These are phyloP conservation scores for Russula griseocarnosa DNA, from an alignment of 768 basidiomycete species.

Conservation along the genomic window DNA sequence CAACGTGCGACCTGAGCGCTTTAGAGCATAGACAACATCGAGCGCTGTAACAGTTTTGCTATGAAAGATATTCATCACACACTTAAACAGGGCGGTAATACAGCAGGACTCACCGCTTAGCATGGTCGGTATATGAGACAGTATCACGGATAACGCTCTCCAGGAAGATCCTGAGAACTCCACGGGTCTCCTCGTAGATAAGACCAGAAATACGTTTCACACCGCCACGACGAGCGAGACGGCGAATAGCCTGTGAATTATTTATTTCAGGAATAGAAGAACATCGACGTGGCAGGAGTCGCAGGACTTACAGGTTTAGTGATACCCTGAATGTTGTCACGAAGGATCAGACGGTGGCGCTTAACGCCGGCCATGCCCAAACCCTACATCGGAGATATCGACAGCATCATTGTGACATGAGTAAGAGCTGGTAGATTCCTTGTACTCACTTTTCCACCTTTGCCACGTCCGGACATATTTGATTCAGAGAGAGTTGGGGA, in stretches of 20 bases:
- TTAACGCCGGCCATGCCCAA: slow-evolving; percentile 97
- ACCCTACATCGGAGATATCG: slow-evolving; percentile 45
- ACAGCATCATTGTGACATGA: slow-evolving; percentile 20
- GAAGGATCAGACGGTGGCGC: slow-evolving; percentile 94
- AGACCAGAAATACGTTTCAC: slow-evolving; percentile 94
- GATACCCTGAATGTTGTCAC: slow-evolving; percentile 70
- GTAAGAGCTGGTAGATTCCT: neutral
- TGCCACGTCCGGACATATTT: slow-evolving; percentile 93
- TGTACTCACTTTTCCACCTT: slow-evolving; percentile 73
- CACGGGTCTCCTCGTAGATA: slow-evolving; percentile 94
- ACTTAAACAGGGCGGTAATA: neutral
- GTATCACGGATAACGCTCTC: slow-evolving; percentile 75
- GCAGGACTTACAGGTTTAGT: slow-evolving; percentile 42
- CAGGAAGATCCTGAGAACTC: slow-evolving; percentile 92
- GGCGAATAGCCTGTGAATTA: slow-evolving; percentile 73
- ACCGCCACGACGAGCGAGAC: slow-evolving; percentile 96
- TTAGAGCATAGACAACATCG: slow-evolving; percentile 51
- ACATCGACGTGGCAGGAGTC: neutral
- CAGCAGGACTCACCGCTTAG: slow-evolving; percentile 45
- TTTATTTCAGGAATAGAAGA: slow-evolving; percentile 25
- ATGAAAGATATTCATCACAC: slow-evolving; percentile 49
- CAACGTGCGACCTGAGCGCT: slow-evolving; percentile 49
- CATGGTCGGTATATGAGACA: slow-evolving; percentile 69
- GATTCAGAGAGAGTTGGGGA: slow-evolving; percentile 29
- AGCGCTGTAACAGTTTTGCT: slow-evolving; percentile 45